A percentile compares a stretch with the other conserved stretches of the same genome.
Evolutionary conservation across 2,329 filamentous ascomycete genomes (phyloP).

Genomic region (Gyromitra esculenta): DNA sequence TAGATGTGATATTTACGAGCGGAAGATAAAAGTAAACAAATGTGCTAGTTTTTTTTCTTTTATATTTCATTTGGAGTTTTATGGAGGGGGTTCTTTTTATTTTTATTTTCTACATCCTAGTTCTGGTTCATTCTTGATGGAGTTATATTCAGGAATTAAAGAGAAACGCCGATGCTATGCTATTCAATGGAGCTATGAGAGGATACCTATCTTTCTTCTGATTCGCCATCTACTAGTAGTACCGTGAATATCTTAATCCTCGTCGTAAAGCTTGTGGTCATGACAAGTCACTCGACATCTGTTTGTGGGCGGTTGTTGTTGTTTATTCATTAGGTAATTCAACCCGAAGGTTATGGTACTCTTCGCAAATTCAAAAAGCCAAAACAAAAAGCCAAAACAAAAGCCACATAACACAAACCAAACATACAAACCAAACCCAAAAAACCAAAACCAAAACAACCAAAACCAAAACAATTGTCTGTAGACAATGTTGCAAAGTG

Average conservation of each 20-base stretch:
- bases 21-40: conserved; percentile 16
- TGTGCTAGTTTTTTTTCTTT: background rate
- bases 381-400: no score
- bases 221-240: background rate
- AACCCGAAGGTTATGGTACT: no score
- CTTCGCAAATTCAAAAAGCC: no score
- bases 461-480: no score
- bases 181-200: background rate
- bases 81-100: conserved; percentile 34
- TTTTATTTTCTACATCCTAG: conserved; percentile 19
- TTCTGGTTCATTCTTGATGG: background rate
- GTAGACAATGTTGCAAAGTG: no score
- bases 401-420: no score
- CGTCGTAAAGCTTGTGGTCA: background rate
- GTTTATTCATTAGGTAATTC: background rate
- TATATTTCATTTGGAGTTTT: conserved; percentile 46
- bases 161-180: background rate
- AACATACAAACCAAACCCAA: no score
- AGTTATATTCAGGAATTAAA: background rate
- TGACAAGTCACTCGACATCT: background rate
- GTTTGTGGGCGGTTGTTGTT: background rate
- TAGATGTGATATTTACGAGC: conserved; percentile 40
- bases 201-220: background rate
- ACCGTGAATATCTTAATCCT: no score
- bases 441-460: no score